phyloP scores from a whole-genome alignment of 345 rosid genomes.

The Eucalyptus marginata region DNA sequence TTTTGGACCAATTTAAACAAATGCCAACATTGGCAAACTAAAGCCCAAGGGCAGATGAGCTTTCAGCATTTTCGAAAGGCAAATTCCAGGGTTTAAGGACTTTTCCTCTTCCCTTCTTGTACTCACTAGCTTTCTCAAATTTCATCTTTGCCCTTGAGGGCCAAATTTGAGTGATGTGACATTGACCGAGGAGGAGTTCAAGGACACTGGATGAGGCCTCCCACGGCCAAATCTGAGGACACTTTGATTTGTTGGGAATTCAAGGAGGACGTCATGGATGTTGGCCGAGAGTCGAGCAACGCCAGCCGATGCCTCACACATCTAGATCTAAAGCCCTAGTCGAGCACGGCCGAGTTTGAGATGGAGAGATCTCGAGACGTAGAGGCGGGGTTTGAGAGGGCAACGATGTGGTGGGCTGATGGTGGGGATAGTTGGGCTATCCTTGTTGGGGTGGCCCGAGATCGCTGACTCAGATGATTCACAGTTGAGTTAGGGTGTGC shows the following conservation, averaged over 20 bases:
- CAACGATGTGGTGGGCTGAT: neutral
- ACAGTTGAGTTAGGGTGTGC: too few relatives aligned
- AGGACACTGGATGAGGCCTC: neutral
- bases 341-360: neutral
- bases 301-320: neutral
- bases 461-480: neutral
- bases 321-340: neutral
- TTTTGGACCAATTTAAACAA: neutral
- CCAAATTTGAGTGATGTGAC: neutral
- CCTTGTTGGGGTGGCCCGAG: neutral
- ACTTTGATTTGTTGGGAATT: neutral
- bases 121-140: neutral
- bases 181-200: too few relatives aligned
- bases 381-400: neutral
- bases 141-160: neutral
- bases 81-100: too few relatives aligned
- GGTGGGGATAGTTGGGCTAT: neutral
- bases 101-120: too few relatives aligned
- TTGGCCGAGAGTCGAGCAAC: neutral
- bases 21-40: neutral
- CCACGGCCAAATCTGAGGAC: neutral
- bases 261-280: neutral
- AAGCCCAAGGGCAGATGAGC: neutral
- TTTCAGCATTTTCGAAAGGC: too few relatives aligned
- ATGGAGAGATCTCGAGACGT: neutral